Evolutionary conservation across 2,329 filamentous ascomycete genomes (phyloP).

Genomic region (Talaromyces sp.): DNA sequence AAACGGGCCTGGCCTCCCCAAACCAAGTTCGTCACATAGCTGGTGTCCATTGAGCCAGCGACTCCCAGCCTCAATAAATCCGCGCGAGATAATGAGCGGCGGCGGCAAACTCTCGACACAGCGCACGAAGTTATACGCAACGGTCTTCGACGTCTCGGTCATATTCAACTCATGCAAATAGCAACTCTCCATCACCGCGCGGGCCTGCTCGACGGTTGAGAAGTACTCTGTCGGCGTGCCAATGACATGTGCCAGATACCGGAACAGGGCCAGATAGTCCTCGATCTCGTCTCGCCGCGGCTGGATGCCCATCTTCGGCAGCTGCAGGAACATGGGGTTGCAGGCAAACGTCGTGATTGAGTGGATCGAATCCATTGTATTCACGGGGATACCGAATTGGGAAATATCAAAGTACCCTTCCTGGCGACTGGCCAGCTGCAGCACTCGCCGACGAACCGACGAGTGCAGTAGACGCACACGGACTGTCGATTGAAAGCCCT

Average conservation of each 20-base stretch:
- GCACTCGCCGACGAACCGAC: conserved; percentile 58
- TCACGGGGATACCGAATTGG: conserved; percentile 60
- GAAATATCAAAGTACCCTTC: conserved; percentile 57
- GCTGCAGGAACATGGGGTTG: conserved; percentile 58
- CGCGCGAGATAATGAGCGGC: conserved; percentile 29
- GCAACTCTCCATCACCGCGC: conserved; percentile 53
- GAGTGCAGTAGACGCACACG: conserved; percentile 63
- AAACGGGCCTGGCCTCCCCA: conserved; percentile 24
- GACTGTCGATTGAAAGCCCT: conserved; percentile 57
- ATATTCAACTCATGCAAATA: conserved; percentile 27
- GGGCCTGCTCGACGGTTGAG: conserved; percentile 49
- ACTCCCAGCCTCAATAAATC: conserved; percentile 33
- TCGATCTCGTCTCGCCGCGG: conserved; percentile 52
- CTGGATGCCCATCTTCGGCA: conserved; percentile 65
- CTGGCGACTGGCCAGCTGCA: conserved; percentile 47
- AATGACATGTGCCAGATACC: conserved; percentile 63
- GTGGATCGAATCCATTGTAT: conserved; percentile 64
- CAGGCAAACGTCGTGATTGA: conserved; percentile 65
- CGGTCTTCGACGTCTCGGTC: conserved; percentile 27
- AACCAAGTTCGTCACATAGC: conserved; percentile 30
- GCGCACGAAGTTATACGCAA: conserved; percentile 36
- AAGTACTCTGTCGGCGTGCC: conserved; percentile 60
- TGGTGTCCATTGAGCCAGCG: conserved; percentile 34
- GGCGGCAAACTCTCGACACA: conserved; percentile 27
- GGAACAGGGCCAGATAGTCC: conserved; percentile 68